A percentile compares a stretch with the other conserved stretches of the same genome.
Evolutionary conservation across 177 flowering plant species (phyloP).

Genomic region (Telopea speciosissima): DNA sequence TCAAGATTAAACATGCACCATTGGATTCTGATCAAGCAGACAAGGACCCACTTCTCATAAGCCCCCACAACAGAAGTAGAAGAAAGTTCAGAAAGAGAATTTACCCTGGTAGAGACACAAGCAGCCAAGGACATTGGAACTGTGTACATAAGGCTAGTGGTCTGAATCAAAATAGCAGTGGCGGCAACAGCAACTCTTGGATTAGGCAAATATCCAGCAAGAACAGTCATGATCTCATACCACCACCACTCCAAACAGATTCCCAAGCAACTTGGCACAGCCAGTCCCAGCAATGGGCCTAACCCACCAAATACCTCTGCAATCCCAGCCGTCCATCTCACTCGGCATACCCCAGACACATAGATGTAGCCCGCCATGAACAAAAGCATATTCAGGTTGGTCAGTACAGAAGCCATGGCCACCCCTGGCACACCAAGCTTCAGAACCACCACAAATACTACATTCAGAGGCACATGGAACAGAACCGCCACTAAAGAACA

Average conservation of each 20-base stretch:
- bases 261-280: slow-evolving; percentile 82
- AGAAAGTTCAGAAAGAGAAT: slow-evolving; percentile 1
- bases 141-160: slow-evolving; percentile 92
- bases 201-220: slow-evolving; percentile 79
- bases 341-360: slow-evolving; percentile 18
- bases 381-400: slow-evolving; percentile 65
- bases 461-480: slow-evolving; percentile 69
- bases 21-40: too few species aligned
- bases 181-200: slow-evolving; percentile 84
- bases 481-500: slow-evolving; percentile 58
- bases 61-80: not conserved
- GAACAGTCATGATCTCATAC: slow-evolving; percentile 90
- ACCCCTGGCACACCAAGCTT: slow-evolving; percentile 65
- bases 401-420: slow-evolving; percentile 65
- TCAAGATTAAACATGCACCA: too few species aligned
- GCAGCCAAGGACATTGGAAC: slow-evolving; percentile 94
- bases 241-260: slow-evolving; percentile 99
- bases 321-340: slow-evolving; percentile 34
- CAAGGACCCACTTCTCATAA: too few species aligned
- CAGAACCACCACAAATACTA: slow-evolving; percentile 37
- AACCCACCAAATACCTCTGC: slow-evolving; percentile 40
- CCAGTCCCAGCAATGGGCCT: slow-evolving; percentile 50
- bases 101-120: slow-evolving; percentile 89
- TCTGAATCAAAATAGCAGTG: slow-evolving; percentile 86
- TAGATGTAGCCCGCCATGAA: slow-evolving; percentile 58